A percentile compares a stretch with the other conserved stretches of the same genome.
phyloP scores from a whole-genome alignment of 2,329 filamentous ascomycete genomes.

The Lasiodiplodia hormozganensis region DNA sequence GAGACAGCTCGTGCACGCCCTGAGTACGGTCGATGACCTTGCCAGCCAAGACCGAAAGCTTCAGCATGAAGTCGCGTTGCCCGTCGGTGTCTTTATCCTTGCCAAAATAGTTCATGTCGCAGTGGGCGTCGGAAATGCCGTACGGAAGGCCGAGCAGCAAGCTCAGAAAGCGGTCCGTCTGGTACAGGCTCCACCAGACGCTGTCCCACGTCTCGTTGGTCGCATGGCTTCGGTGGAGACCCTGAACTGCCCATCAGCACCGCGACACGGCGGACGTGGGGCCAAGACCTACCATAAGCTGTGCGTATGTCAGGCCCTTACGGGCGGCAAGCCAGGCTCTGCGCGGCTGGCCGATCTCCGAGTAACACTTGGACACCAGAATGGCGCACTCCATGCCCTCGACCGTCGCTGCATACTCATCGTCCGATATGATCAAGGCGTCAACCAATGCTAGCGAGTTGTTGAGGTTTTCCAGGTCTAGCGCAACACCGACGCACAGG shows the following conservation, averaged over 20 bases:
- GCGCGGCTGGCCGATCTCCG: conserved; percentile 63
- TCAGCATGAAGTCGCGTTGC: conserved; percentile 39
- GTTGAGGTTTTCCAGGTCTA: conserved; percentile 52
- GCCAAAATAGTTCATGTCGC: conserved; percentile 38
- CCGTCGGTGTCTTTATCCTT: conserved; percentile 21
- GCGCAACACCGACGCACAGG: conserved; percentile 46
- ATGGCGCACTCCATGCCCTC: conserved; percentile 62
- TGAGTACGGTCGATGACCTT: conserved; percentile 54
- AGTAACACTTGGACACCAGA: conserved; percentile 59
- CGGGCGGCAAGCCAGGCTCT: conserved; percentile 61
- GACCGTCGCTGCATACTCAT: conserved; percentile 58
- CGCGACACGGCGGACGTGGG: neutral
- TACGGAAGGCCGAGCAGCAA: conserved; percentile 62
- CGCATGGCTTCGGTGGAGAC: conserved; percentile 48
- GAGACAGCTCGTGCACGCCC: conserved; percentile 43
- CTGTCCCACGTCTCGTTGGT: conserved; percentile 43
- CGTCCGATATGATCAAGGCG: conserved; percentile 56
- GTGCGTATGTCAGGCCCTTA: conserved; percentile 58
- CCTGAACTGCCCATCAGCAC: conserved; percentile 35
- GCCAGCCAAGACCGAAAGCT: conserved; percentile 48
- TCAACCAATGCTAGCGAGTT: conserved; percentile 56
- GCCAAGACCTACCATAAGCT: conserved; percentile 56
- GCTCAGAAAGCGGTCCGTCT: conserved; percentile 59
- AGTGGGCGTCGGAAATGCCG: conserved; percentile 49
- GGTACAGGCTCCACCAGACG: conserved; percentile 50